phyloP scores from a whole-genome alignment of 2,329 filamentous ascomycete species.

The Pezicula neosporulosa region DNA sequence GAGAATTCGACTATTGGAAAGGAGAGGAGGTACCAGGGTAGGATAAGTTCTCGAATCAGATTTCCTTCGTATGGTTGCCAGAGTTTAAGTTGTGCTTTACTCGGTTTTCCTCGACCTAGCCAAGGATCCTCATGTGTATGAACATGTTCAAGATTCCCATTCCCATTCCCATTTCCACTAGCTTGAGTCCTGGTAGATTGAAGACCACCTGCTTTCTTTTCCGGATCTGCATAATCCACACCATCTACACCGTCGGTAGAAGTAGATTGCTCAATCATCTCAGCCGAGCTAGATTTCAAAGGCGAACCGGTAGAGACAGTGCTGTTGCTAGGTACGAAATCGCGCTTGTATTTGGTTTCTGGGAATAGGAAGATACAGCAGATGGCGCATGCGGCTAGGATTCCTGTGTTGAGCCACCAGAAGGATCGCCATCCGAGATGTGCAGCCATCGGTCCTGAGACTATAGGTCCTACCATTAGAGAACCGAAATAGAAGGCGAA shows the following conservation, averaged over 20 bases:
- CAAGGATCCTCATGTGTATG: constrained; percentile 47
- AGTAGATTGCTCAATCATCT: constrained; percentile 11
- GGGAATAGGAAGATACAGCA: constrained; percentile 58
- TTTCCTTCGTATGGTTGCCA: constrained; percentile 45
- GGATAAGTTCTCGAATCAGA: constrained; percentile 51
- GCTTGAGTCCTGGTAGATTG: constrained; percentile 14
- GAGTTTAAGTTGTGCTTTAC: constrained; percentile 51
- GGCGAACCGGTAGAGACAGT: constrained; percentile 6
- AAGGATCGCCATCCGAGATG: constrained; percentile 58
- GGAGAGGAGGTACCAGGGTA: constrained; percentile 57
- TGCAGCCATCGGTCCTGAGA: constrained; percentile 57
- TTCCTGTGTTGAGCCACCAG: constrained; percentile 61
- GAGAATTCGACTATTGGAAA: constrained; percentile 63
- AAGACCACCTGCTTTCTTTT: constrained; percentile 9
- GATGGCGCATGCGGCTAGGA: constrained; percentile 46
- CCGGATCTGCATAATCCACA: constrained; percentile 11
- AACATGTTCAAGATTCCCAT: constrained; percentile 21
- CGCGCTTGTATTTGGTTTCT: constrained; percentile 57
- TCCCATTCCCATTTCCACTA: constrained; percentile 11
- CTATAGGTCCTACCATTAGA: constrained; percentile 56
- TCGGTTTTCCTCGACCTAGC: constrained; percentile 52
- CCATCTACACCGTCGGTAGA: constrained; percentile 3
- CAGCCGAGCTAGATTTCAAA: constrained; percentile 13
- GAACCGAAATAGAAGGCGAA: constrained; percentile 61
- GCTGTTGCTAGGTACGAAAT: constrained; percentile 7